Evolutionary conservation across 2,329 filamentous ascomycete species (phyloP).

Genomic region (Pseudogymnoascus sp.): DNA sequence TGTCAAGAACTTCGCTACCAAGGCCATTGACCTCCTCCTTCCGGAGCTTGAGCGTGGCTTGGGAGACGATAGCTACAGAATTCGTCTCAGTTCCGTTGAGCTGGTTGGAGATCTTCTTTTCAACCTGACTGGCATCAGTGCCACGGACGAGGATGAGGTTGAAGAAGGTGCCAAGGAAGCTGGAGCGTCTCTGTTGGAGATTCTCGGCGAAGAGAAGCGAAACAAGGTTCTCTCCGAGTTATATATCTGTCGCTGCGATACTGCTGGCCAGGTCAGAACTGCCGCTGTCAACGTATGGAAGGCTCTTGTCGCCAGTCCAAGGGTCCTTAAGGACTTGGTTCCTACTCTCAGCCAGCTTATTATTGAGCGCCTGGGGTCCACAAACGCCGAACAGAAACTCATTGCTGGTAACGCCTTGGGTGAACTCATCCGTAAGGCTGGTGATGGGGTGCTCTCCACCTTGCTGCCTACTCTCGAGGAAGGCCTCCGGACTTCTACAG

Average conservation of each 20-base stretch:
- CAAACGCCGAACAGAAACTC: constrained; percentile 97
- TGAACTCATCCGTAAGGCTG: constrained; percentile 93
- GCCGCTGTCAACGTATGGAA: constrained; percentile 96
- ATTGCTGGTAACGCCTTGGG: constrained; percentile 96
- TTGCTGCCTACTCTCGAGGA: constrained; percentile 88
- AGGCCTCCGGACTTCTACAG: constrained; percentile 77
- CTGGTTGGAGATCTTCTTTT: constrained; percentile 94
- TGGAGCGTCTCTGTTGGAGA: constrained; percentile 84
- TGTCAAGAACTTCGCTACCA: constrained; percentile 96
- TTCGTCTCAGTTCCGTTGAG: constrained; percentile 96
- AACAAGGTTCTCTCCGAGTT: constrained; percentile 96
- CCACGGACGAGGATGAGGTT: constrained; percentile 70
- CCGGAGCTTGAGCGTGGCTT: constrained; percentile 93
- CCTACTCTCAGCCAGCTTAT: constrained; percentile 92
- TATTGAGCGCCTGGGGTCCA: constrained; percentile 85
- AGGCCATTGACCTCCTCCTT: constrained; percentile 86
- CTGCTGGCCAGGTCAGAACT: constrained; percentile 79
- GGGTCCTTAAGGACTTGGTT: constrained; percentile 88
- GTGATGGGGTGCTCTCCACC: constrained; percentile 82
- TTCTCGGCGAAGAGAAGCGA: constrained; percentile 89
- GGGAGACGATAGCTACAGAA: constrained; percentile 95
- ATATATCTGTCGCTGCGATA: constrained; percentile 97
- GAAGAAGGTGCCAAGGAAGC: constrained; percentile 76
- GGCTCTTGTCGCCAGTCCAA: constrained; percentile 83
- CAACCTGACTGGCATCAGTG: constrained; percentile 91